Percentiles rank a stretch among this genome's conserved stretches.
Conservation (phyloP, 108 stramenopile genomes). For the Nitzschia sp. region DNA sequence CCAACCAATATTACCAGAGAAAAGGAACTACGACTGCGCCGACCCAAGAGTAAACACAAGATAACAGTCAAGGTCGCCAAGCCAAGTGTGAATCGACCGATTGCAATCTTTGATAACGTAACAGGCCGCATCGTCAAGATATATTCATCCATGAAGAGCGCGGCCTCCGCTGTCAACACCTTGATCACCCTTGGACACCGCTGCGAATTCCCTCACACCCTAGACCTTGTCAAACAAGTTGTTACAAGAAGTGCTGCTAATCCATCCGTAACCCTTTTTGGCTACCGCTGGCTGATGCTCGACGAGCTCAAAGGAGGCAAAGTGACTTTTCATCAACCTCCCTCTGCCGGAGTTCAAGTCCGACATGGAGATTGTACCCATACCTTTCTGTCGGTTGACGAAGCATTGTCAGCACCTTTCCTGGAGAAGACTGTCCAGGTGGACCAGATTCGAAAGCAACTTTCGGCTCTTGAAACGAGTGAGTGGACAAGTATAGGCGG, state of each 20-base stretch:
- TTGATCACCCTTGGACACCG: conserved; percentile 55
- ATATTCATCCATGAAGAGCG: conserved; percentile 58
- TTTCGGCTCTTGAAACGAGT: conserved; percentile 2
- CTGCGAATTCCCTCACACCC: conserved; percentile 42
- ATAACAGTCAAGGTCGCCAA: conserved; percentile 20
- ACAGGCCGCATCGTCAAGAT: conserved; percentile 71
- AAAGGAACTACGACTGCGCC: conserved; percentile 9
- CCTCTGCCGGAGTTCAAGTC: conserved; percentile 31
- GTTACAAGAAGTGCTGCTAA: conserved; percentile 30
- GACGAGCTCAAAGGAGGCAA: conserved; percentile 55
- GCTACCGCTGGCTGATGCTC: conserved; percentile 71
- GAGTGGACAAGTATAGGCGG: conserved; percentile 21
- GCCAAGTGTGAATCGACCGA: conserved; percentile 8
- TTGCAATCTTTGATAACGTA: conserved; percentile 78
- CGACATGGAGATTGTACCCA: not conserved
- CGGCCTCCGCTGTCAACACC: conserved; percentile 40
- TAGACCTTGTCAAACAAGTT: conserved; percentile 33
- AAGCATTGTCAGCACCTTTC: conserved; percentile 28
- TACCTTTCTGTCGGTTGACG: conserved; percentile 37
- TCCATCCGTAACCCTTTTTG: conserved; percentile 56
- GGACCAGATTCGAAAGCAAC: conserved; percentile 7
- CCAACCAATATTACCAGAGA: not conserved
- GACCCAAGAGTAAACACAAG: conserved; percentile 37
- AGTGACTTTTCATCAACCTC: conserved; percentile 33
- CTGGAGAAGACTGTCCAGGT: conserved; percentile 12